Base-by-base conservation (phyloP, 192 early-diverging fungal species). In the Ramicandelaber brevisporus region DNA sequence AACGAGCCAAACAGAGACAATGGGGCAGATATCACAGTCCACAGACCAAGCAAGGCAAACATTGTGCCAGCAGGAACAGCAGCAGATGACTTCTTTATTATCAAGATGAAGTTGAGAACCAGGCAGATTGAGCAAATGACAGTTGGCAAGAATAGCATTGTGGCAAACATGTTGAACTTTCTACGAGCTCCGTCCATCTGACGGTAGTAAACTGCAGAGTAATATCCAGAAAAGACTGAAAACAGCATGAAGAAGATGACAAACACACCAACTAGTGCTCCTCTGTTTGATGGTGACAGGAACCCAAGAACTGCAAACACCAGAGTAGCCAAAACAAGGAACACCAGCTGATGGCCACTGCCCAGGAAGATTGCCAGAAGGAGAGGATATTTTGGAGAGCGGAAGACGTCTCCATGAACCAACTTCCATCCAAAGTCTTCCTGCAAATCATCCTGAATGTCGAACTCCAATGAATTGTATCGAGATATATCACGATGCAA, bases 361-460 rank as follows among this genome's bases (percentile, higher is more conserved):
- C 87, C 89, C 13, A 83, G 41, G 18, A 83, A 57, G 6, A 84
- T 77, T 0, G 79, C 53, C 14, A 96, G 52, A 28, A 76, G 50
- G 36, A 72, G 68, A 27, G 69, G 54, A 17, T 70, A 65, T 15
- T 59, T 39, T 2, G 89, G 83, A 14, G 82, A 45, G n/a, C 89
- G 71, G 56, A 96, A 96, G n/a, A 96, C 78, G 48, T 96, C 89
- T 17, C 83, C 84, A 31, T 96, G 89, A 4, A 96, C 79, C 17
- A 83, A 68, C 51, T 92, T 96, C 89, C 89, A 96, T 2, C 89
- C 89, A 67, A 78, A 89, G 34, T 96, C 89, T 34, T 95, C 89
- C 35, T 75, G 73, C 17, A 77, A 50, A 38, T 77, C 69, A 35
- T 80, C 70, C 30, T 40, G 27, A 24, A 49, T 51, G 11, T 70